Evolutionary conservation across 495 filamentous ascomycete genomes (phyloP).

Genomic region (Hyaloscypha variabilis): DNA sequence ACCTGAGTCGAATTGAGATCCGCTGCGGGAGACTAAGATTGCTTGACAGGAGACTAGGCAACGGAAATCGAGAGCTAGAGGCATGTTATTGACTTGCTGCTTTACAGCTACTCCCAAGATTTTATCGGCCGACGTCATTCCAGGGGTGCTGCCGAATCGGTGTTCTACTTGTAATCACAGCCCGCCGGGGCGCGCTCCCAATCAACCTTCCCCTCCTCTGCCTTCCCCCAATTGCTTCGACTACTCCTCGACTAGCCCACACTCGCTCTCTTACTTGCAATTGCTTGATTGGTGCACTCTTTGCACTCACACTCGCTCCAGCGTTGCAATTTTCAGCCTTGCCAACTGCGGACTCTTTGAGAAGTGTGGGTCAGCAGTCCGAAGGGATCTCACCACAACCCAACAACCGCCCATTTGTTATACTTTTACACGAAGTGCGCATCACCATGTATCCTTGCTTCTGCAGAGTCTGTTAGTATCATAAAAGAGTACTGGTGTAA

Average conservation of each 20-base stretch:
- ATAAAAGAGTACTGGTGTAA: constrained; percentile 21
- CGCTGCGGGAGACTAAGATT: neutral
- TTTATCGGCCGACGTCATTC: neutral
- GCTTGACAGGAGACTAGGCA: neutral
- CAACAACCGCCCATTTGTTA: neutral
- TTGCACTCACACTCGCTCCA: too few relatives aligned
- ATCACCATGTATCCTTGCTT: neutral
- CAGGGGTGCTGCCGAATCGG: neutral
- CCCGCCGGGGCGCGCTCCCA: neutral
- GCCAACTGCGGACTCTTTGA: neutral
- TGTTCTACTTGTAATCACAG: neutral
- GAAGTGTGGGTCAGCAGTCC: neutral
- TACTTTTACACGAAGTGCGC: neutral
- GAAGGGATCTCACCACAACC: neutral
- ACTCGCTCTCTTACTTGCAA: too few relatives aligned
- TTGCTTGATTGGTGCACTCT: too few relatives aligned
- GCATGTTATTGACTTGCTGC: constrained; percentile 1
- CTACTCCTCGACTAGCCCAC: too few relatives aligned
- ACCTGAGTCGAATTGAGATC: neutral
- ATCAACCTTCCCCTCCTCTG: too few relatives aligned
- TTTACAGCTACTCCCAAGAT: neutral
- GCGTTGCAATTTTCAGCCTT: neutral
- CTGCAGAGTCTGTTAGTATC: neutral
- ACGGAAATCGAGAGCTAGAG: neutral
- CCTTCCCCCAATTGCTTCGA: too few relatives aligned